Conservation (phyloP, 176 grass and related monocot genomes). For the Pharus latifolius region DNA sequence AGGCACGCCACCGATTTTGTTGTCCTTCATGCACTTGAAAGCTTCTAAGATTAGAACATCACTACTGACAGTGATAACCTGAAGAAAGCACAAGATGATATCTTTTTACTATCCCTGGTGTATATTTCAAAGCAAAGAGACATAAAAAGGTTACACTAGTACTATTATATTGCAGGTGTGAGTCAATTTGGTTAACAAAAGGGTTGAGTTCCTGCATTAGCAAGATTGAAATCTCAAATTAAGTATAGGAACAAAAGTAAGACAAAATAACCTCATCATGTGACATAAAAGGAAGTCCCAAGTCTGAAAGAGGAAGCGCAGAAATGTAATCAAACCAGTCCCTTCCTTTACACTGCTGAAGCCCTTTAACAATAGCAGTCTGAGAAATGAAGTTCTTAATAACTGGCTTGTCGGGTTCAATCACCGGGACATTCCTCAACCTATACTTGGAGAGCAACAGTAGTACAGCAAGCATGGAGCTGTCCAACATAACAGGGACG, state of each 20-base stretch:
- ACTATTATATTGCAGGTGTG: neutral
- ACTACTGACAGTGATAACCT: conserved; percentile 78
- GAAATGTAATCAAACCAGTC: conserved; percentile 97
- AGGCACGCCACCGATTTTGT: conserved; percentile 67
- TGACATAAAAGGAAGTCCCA: conserved; percentile 96
- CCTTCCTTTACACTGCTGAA: conserved; percentile 79
- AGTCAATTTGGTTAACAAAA: neutral
- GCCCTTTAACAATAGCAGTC: conserved; percentile 64
- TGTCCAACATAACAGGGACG: conserved; percentile 60
- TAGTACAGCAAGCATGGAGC: conserved; percentile 74
- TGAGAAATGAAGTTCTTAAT: conserved; percentile 98
- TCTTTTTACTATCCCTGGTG: neutral
- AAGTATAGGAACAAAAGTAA: neutral
- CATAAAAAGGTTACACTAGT: neutral
- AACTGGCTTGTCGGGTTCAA: conserved; percentile 49
- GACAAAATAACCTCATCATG: conserved; percentile 62
- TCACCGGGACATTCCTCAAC: conserved; percentile 83
- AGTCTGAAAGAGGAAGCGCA: conserved; percentile 55
- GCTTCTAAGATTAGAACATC: conserved; percentile 76
- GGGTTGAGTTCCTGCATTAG: neutral
- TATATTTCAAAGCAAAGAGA: neutral
- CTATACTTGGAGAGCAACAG: conserved; percentile 92
- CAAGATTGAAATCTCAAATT: conserved; percentile 5
- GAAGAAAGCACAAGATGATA: conserved; percentile 15
- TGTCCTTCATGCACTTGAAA: conserved; percentile 88